Base-by-base conservation (phyloP, 2,329 filamentous ascomycete species). In the Pseudogymnoascus sp. region DNA sequence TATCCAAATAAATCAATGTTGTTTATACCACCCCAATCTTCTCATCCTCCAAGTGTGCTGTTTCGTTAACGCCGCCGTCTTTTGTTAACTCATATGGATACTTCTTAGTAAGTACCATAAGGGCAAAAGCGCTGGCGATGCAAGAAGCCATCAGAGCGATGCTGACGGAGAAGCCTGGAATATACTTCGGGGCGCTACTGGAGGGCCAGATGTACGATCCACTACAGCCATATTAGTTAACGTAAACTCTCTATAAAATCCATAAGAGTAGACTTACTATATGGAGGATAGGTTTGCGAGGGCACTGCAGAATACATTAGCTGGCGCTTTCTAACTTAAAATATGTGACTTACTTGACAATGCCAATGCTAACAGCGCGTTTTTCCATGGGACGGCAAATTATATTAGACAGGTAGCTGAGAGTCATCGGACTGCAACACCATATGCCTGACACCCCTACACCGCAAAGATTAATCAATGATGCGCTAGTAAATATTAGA, bases 261-360 rank as follows among this genome's bases (percentile, higher is more conserved):
- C 3, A 5, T 5, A n/a, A 50, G 9, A 21, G 17, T 50, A 31
- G 7, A 60, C 59, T 33, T 60, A 60, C 59, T 50, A 50, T 15
- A 50, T 50, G 8, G 44, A 50, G 13, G 44, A 50, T 11, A 50
- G 11, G 26, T 50, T 50, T 31, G 44, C 44, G 4, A 50, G 26
- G 2, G 44, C 44, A 31, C 59, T 60, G 10, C 10, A 35, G 1
- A 60, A 44, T 21, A 47, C 11, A 17, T 60, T 50, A 59, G 29
- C 44, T 59, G 4, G 44, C 65, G 47, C 69, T 69, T 10, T 66
- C 62, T 3, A 63, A 61, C 10, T 66, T 64, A 24, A 67, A 67
- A 37, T 67, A 64, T 9, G 65, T 64, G 36, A 68, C 61, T n/a
- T 67, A 66, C 63, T 50, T 50, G 26, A 50, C 64, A 58, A 65